A percentile compares a stretch with the other conserved stretches of the same genome.
Evolutionary conservation across 139 green algal genomes (phyloP).

Genomic region (Ulvella scutata): DNA sequence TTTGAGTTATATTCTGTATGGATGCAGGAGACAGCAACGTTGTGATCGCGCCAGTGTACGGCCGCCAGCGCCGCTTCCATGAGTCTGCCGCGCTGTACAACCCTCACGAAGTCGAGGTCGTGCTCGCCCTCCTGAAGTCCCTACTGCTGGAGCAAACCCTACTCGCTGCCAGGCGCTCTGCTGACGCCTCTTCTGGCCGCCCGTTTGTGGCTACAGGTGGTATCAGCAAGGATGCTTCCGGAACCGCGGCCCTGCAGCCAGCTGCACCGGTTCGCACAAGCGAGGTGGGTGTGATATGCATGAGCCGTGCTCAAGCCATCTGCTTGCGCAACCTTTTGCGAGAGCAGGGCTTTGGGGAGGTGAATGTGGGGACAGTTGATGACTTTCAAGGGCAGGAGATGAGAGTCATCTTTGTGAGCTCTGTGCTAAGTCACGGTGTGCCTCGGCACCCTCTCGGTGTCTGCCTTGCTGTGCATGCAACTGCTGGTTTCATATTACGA

Average conservation of each 20-base stretch:
- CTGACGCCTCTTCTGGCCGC: too few species aligned
- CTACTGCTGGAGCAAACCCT: too few species aligned
- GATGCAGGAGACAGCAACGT: neutral
- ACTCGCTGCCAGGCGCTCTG: too few species aligned
- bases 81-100: neutral
- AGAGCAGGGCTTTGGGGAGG: conserved; percentile 25
- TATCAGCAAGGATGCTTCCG: too few species aligned
- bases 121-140: too few species aligned
- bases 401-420: conserved; percentile 67
- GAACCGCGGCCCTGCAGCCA: too few species aligned
- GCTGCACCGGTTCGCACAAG: conserved; percentile 13
- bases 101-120: too few species aligned
- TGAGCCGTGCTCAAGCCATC: conserved; percentile 46
- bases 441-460: neutral
- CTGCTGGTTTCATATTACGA: too few species aligned
- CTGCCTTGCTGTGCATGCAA: too few species aligned
- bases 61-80: neutral
- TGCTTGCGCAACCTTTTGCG: conserved; percentile 50
- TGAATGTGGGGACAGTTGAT: conserved; percentile 66
- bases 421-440: conserved; percentile 26
- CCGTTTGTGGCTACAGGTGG: too few species aligned
- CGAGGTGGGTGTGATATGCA: conserved; percentile 51
- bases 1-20: neutral
- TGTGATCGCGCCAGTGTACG: neutral
- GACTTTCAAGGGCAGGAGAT: conserved; percentile 71